Evolutionary conservation across 257 asterid genomes (phyloP).

Genomic region (Penstemon eatonii): DNA sequence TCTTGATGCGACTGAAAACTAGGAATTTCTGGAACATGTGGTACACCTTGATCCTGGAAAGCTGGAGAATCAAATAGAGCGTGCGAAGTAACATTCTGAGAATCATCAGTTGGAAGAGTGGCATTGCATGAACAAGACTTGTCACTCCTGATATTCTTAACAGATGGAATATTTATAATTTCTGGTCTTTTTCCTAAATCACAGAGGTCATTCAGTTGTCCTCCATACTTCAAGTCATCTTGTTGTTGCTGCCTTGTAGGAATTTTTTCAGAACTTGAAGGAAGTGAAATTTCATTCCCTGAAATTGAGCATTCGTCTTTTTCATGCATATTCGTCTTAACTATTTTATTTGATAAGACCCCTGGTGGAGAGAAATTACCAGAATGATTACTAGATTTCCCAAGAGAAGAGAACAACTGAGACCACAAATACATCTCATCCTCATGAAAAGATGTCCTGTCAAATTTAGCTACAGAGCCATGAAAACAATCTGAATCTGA

Average conservation of each 20-base stretch:
- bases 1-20: conserved; percentile 37
- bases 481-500: conserved; percentile 49
- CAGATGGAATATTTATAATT: conserved; percentile 22
- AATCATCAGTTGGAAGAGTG: conserved; percentile 31
- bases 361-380: conserved; percentile 31
- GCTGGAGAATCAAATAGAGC: conserved; percentile 35
- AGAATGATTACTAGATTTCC: conserved; percentile 37
- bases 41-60: conserved; percentile 32
- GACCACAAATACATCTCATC: conserved; percentile 47
- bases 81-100: conserved; percentile 36
- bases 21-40: conserved; percentile 33
- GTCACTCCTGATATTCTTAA: conserved; percentile 34
- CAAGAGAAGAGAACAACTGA: conserved; percentile 40
- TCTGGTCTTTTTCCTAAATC: conserved; percentile 35
- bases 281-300: conserved; percentile 38
- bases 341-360: conserved; percentile 42
- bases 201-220: conserved; percentile 32
- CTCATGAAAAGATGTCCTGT: conserved; percentile 32
- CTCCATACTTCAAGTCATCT: conserved; percentile 38
- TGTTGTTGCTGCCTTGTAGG: conserved; percentile 36
- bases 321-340: conserved; percentile 43
- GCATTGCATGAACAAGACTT: conserved; percentile 32
- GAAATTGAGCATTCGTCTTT: conserved; percentile 39
- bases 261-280: conserved; percentile 43
- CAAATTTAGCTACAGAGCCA: conserved; percentile 36